Evolutionary conservation across 129 eudicot species (phyloP), one percentile per base, ranked within the genome.

Genomic region (Scalesia atractyloides): DNA sequence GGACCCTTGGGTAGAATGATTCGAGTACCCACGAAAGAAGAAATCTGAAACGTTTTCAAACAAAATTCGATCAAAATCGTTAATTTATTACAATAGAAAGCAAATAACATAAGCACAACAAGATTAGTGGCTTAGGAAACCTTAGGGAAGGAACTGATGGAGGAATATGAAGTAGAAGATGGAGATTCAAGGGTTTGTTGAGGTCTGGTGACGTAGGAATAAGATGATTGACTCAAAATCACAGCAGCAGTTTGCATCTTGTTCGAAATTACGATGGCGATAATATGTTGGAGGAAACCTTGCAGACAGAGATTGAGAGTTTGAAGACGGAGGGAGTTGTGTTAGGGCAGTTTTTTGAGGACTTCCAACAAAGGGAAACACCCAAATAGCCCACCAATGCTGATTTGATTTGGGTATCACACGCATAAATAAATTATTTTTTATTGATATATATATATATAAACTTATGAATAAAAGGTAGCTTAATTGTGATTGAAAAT

Each of bases 101-200:
- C 34, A 56, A 46, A 26, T 1, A 5, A 65, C 5, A 12, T 4
- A 65, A 1, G 19, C 10, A 63, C 3, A 68, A 19, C 0, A 36
- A 34, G 57, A 36, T 44, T 14, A 11, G 7, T 43, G 24, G 50
- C 36, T 51, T 33, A 56, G 22, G 24, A 59, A 69, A 89, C 93
- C 96, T 82, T 90, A 82, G 69, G 66, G 56, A 73, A 70, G 49
- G 81, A 36, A 59, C 22, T 53, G 64, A 53, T 65, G 54, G 54
- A 37, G 73, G 73, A 36, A 56, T 52, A 66, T 41, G 86, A 33
- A 17, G 75, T 68, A 3, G 95, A 73, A 44, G 89, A 77, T 17
- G 87, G 75, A 15, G 76, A 84, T 17, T 82, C 89, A 13, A 75
- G 77, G 81, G 88, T 82, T 86, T 80, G 87, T 58, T 60, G 86